phyloP scores from a whole-genome alignment of 164 flowering plant genomes.

The Malania oleifera region DNA sequence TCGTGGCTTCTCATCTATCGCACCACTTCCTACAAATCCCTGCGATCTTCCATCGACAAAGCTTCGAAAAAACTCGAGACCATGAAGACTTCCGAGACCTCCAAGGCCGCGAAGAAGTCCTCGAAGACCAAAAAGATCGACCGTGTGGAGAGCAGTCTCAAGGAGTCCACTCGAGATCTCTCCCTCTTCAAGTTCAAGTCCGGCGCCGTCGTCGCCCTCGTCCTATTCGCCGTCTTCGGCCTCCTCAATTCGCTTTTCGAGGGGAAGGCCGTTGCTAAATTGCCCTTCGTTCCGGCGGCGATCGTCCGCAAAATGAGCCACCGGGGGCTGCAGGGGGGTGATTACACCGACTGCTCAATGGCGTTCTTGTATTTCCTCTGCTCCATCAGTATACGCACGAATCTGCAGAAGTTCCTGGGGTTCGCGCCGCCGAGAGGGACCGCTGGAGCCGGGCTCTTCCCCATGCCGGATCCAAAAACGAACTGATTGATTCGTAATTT shows the following conservation, averaged over 20 bases:
- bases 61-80: slow-evolving; percentile 90
- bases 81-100: slow-evolving; percentile 49
- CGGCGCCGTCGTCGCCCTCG: slow-evolving; percentile 92
- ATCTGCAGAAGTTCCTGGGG: slow-evolving; percentile 95
- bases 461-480: slow-evolving; percentile 90
- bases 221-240: slow-evolving; percentile 82
- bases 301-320: slow-evolving; percentile 96
- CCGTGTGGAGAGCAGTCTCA: slow-evolving; percentile 81
- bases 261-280: slow-evolving; percentile 80
- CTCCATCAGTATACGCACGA: slow-evolving; percentile 90
- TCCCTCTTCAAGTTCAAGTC: slow-evolving; percentile 96
- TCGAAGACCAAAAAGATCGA: slow-evolving; percentile 89
- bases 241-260: slow-evolving; percentile 81
- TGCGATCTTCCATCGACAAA: slow-evolving; percentile 86
- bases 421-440: slow-evolving; percentile 92
- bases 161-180: slow-evolving; percentile 86
- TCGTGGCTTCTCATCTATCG: slow-evolving; percentile 98
- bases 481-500: slow-evolving; percentile 24
- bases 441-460: slow-evolving; percentile 72
- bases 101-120: slow-evolving; percentile 28
- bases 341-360: slow-evolving; percentile 95
- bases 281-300: slow-evolving; percentile 67
- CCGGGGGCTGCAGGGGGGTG: slow-evolving; percentile 68
- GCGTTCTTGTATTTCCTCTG: slow-evolving; percentile 89
- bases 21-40: slow-evolving; percentile 85